Evolutionary conservation across 257 asterid genomes (phyloP), one percentile per base, ranked within the genome.

Genomic region (Haberlea rhodopensis): DNA sequence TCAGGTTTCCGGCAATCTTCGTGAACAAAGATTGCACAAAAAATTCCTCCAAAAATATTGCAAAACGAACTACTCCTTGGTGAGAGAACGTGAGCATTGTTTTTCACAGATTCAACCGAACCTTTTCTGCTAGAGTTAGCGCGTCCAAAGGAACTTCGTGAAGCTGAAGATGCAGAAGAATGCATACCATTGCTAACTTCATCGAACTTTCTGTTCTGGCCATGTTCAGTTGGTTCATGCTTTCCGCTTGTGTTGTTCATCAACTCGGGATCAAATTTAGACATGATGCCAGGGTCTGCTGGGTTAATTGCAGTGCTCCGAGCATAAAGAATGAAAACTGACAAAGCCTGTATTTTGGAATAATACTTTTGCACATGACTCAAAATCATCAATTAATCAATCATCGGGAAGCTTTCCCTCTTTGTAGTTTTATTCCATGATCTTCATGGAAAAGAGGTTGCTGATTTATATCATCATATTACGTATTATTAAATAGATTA

Each of bases 281-380:
- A 78, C 95, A 94, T 86, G 75, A 94, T 90, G 40, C 99, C 99
- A 24, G 99, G 97, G 73, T 90, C 99, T 20, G 99, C 97, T 13
- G 99, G 99, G 80, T 94, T 94, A 72, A 94, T 94, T 65, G 99
- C 99, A 57, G 99, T 94, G 62, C 82, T 79, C 48, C 99, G 90
- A 63, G 79, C 97, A 72, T 94, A 94, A 23, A 94, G 90, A 79
- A 90, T 72, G 79, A 94, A 94, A 31, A 94, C 99, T 66, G 80
- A 74, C 45, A 87, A 77, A 43, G 91, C 99, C 99, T 94, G 85
- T 82, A 81, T 77, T 70, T 32, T n/a, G n/a, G n/a, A n/a, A n/a
- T n/a, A 43, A 43, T 43, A 43, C 5, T 43, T 43, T 43, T 11
- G 51, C 19, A 43, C 19, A 13, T 15, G 20, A 43, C 5, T 40